phyloP scores from a whole-genome alignment of 176 grass and related monocot species.

The Oryza meyeriana region DNA sequence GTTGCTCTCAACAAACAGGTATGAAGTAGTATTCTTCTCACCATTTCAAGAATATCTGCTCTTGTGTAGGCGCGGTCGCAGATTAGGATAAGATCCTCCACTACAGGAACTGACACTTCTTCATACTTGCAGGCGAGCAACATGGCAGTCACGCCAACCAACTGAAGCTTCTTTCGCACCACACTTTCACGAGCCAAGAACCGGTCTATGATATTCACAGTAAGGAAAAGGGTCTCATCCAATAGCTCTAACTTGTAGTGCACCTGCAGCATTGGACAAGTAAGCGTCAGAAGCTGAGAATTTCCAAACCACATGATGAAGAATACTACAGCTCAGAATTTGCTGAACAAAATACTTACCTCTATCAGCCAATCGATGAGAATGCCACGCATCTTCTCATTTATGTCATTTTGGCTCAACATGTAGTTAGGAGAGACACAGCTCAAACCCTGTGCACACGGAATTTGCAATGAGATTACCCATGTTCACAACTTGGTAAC shows the following conservation, averaged over 20 bases:
- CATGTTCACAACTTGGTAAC: background rate
- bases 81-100: conserved; percentile 86
- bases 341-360: conserved; percentile 29
- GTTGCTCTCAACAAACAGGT: background rate
- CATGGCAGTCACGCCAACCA: conserved; percentile 87
- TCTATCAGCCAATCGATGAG: conserved; percentile 93
- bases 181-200: conserved; percentile 64
- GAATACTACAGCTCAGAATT: background rate
- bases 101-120: conserved; percentile 64
- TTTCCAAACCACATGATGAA: background rate
- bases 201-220: conserved; percentile 81
- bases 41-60: conserved; percentile 77
- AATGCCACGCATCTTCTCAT: conserved; percentile 91
- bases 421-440: conserved; percentile 80
- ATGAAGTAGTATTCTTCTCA: conserved; percentile 23
- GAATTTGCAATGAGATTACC: conserved; percentile 8
- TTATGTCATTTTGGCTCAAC: conserved; percentile 68
- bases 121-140: conserved; percentile 93
- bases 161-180: conserved; percentile 80
- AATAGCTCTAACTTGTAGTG: conserved; percentile 86
- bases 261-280: conserved; percentile 51
- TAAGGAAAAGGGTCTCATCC: conserved; percentile 76
- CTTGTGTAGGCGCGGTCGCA: conserved; percentile 75
- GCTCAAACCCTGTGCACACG: conserved; percentile 43
- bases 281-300: background rate